phyloP scores from a whole-genome alignment of 306 rosid species.

The Rosa persica region DNA sequence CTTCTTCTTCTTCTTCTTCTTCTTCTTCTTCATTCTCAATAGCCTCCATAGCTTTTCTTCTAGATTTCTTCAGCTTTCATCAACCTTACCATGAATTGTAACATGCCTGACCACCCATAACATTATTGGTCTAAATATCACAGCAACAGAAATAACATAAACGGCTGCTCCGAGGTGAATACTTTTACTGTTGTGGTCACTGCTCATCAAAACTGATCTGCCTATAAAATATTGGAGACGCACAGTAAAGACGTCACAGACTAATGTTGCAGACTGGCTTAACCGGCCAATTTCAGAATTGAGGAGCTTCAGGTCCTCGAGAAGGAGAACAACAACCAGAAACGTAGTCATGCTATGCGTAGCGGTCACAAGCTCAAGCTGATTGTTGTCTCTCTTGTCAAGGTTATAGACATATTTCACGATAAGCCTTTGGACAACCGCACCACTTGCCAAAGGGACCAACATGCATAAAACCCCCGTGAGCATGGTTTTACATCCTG shows the following conservation, averaged over 20 bases:
- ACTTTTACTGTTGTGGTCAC: no score
- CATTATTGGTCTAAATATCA: constrained; percentile 42
- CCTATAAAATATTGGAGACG: neutral
- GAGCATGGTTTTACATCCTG: constrained; percentile 35
- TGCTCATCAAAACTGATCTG: neutral
- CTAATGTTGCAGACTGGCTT: constrained; percentile 47
- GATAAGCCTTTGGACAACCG: no score
- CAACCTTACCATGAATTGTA: no score
- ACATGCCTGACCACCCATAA: constrained; percentile 46
- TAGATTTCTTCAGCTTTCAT: no score
- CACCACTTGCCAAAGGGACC: neutral
- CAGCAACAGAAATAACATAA: neutral
- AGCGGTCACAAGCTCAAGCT: neutral
- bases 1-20: no score
- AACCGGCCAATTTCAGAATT: constrained; percentile 50
- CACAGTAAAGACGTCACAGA: constrained; percentile 29
- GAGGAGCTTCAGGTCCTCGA: constrained; percentile 42
- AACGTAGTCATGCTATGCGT: constrained; percentile 26
- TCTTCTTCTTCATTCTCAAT: no score
- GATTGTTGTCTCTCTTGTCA: neutral
- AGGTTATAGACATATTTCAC: no score
- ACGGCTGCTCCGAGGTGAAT: neutral
- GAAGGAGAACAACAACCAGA: constrained; percentile 30
- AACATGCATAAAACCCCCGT: constrained; percentile 9
- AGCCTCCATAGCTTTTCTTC: no score